phyloP scores from a whole-genome alignment of 345 rosid genomes.

The Ailanthus altissimus region DNA sequence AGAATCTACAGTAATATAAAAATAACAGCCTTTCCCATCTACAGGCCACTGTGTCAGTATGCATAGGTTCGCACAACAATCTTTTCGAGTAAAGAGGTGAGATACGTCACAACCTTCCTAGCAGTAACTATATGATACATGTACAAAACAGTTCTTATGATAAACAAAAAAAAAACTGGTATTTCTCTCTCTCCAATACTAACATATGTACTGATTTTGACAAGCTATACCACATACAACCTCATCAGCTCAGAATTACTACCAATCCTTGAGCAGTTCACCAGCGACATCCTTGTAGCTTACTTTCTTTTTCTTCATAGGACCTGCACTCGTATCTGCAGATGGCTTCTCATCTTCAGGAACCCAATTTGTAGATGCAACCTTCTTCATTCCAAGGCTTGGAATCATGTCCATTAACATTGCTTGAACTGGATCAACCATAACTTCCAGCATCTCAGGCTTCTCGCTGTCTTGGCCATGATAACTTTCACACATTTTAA shows the following conservation, averaged over 20 bases:
- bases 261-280: constrained; percentile 69
- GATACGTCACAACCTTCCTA: too few species aligned
- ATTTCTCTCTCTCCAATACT: not conserved
- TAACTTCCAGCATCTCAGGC: constrained; percentile 33
- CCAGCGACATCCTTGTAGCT: constrained; percentile 77
- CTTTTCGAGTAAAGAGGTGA: too few species aligned
- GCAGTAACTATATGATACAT: too few species aligned
- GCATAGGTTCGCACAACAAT: too few species aligned
- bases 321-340: constrained; percentile 27
- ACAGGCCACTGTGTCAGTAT: too few species aligned
- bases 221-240: not conserved
- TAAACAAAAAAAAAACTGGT: too few species aligned
- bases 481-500: constrained; percentile 16
- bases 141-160: too few species aligned
- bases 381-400: constrained; percentile 54
- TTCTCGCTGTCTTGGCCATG: constrained; percentile 18
- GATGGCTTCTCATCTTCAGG: constrained; percentile 28
- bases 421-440: constrained; percentile 78
- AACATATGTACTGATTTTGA: not conserved
- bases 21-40: too few species aligned
- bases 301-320: constrained; percentile 74
- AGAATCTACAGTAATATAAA: too few species aligned
- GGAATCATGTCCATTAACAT: constrained; percentile 90
- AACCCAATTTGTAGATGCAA: constrained; percentile 17
- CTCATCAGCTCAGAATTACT: not conserved